Percentiles rank a stretch among this genome's conserved stretches.
These are phyloP conservation scores for Cercospora beticola DNA, from an alignment of 2,329 filamentous ascomycete genomes.

Conservation along the genomic window DNA sequence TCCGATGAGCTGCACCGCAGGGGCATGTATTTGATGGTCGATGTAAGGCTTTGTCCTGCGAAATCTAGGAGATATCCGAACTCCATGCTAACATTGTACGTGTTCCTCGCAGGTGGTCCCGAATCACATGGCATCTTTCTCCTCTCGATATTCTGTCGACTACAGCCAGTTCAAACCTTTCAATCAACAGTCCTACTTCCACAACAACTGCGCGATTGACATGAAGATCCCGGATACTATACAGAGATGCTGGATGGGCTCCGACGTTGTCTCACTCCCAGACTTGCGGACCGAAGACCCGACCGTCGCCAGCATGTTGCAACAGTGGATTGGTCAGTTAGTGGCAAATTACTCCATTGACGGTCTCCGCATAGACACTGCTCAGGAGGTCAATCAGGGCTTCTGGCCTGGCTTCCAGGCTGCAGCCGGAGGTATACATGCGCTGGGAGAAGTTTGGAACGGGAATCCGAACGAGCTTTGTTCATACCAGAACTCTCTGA, in stretches of 20 bases:
- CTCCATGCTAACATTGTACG: background rate
- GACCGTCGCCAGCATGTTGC: constrained; percentile 51
- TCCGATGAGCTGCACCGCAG: constrained; percentile 46
- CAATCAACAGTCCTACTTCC: constrained; percentile 45
- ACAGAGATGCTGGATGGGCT: constrained; percentile 54
- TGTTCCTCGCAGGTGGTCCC: constrained; percentile 38
- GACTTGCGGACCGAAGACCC: constrained; percentile 59
- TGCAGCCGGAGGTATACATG: constrained; percentile 38
- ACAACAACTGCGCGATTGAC: constrained; percentile 56
- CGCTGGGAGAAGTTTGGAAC: constrained; percentile 47
- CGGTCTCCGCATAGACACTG: constrained; percentile 51
- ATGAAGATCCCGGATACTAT: constrained; percentile 49
- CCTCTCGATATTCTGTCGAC: constrained; percentile 32
- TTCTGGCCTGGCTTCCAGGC: constrained; percentile 43
- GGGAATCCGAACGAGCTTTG: constrained; percentile 39
- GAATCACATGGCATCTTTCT: constrained; percentile 44
- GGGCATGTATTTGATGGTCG: constrained; percentile 41
- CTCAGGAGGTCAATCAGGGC: constrained; percentile 43
- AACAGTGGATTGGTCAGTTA: constrained; percentile 59
- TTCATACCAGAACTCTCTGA: constrained; percentile 44
- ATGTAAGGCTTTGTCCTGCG: background rate
- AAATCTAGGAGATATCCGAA: background rate
- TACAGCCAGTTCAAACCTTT: constrained; percentile 43
- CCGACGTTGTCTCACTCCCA: constrained; percentile 55
- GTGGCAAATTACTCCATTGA: constrained; percentile 61